Evolutionary conservation across 2,329 filamentous ascomycete genomes (phyloP), one percentile per base, ranked within the genome.

Genomic region (Davidsoniella neocaledoniae): DNA sequence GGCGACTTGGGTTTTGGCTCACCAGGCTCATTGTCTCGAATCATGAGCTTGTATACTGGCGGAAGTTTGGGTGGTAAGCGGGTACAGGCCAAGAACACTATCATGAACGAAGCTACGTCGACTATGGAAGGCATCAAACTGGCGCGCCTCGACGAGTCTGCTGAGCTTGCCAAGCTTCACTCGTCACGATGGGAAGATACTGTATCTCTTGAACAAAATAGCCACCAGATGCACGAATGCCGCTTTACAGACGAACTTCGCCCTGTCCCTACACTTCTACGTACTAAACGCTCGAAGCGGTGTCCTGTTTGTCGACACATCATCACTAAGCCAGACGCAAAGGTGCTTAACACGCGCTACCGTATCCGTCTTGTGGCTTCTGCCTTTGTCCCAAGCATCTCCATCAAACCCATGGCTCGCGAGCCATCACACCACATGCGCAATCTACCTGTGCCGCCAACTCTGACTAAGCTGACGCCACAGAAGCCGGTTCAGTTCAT

Each of bases 301-400:
- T 98, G 91, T 64, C 83, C 86, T 46, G 76, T 81, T 9, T 98
- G 91, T 66, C 82, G 91, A 10, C 90, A 96, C 66, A 95, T 96
- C 61, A 82, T 98, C 57, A 84, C 86, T 54, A 93, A 94, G 62
- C 91, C 90, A 12, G 91, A 98, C 64, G 77, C 81, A 53, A 98
- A 96, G 64, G 81, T 94, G 29, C 78, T 79, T 43, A 90, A 83
- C 48, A 91, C 84, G 5, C 82, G 88, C 26, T 96, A 91, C 73
- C 84, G 90, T 59, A 95, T 98, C 63, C 83, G 86, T 49, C 74
- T 96, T 0, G 80, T 96, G 4, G 93, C 91, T 19, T 76, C 81
- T 50, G 86, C 81, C 61, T 90, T 93, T 65, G 86, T 98, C 55
- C 91, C 91, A 1, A 79, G 79, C 53, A 79, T 95, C 54, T 76